Base-by-base conservation (phyloP, 768 basidiomycete species). In the Omphalotus guepiniiformis region DNA sequence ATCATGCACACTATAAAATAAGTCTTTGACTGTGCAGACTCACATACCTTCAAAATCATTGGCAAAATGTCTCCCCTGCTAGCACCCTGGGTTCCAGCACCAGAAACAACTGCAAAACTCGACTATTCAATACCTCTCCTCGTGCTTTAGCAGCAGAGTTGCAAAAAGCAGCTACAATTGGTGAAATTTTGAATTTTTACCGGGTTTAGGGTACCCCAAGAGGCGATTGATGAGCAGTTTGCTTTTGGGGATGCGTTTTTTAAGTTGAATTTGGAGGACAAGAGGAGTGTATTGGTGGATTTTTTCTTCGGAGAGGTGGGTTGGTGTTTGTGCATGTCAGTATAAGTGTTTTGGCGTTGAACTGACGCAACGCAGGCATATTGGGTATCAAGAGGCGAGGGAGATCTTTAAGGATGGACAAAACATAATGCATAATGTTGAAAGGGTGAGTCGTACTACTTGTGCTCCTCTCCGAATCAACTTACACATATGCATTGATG, bases 141-240 rank as follows among this genome's bases (percentile, higher is more conserved):
- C n/a, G n/a, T n/a, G 39, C 35, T 16, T 58, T 76, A 1, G 66
- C 64, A 0, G 45, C 42, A 2, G 61, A 72, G 39, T 55, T 74
- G 15, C 61, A 58, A 49, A 60, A 71, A 44, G 73, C 71, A 0
- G 58, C 73, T 39, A 60, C 63, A 39, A 66, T 60, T 6, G 61
- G 65, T 38, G 70, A 74, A n/a, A 4, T 75, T 75, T 53, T 67
- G 73, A 56, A 68, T 68, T 19, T 64, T 73, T 23, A 58, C 65
- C 45, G 64, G 64, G 39, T 61, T 63, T 38, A 70, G 71, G 15
- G 65, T 75, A 47, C 42, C 55, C 19, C 66, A 72, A 46, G 67
- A 69, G 4, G 61, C 72, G 55, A 62, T 62, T 0, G 50, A 59
- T 28, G 57, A 62, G 16, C 68, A 70, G 53, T 56, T 67, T 25